Conservation (phyloP, 371 early-diverging fungal genomes). For the Homolaphlyctis polyrhiza region DNA sequence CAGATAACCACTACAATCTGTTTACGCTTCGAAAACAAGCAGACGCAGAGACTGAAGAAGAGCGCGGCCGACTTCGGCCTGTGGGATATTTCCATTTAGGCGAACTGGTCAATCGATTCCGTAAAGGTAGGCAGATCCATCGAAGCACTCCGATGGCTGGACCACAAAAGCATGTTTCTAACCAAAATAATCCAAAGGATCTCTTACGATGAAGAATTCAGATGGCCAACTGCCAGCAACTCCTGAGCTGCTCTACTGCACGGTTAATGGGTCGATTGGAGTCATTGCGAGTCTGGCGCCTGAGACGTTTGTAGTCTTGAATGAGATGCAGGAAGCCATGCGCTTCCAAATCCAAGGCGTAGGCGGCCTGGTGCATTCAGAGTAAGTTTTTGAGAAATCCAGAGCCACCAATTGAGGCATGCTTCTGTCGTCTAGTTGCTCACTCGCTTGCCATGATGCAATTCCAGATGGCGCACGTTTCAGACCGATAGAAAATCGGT, state of each 20-base stretch:
- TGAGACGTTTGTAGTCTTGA: conserved; percentile 53
- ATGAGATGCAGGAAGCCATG: conserved; percentile 60
- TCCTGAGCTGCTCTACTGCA: conserved; percentile 62
- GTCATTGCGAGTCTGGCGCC: conserved; percentile 60
- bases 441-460: not conserved
- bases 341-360: conserved; percentile 44
- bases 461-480: conserved; percentile 58
- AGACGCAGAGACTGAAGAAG: conserved; percentile 30
- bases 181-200: conserved; percentile 33
- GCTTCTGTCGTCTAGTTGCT: too few relatives aligned
- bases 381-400: conserved; percentile 47
- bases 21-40: conserved; percentile 50
- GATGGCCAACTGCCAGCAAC: conserved; percentile 53
- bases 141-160: too few relatives aligned
- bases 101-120: conserved; percentile 71
- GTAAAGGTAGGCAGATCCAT: conserved; percentile 59
- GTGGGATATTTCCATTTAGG: conserved; percentile 76
- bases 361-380: conserved; percentile 57
- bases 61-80: conserved; percentile 49
- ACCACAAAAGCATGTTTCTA: not conserved
- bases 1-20: conserved; percentile 58
- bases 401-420: too few relatives aligned
- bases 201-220: conserved; percentile 64
- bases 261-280: conserved; percentile 76
- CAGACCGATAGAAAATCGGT: conserved; percentile 45